These are phyloP conservation scores for Dicorynia guianensis DNA, from an alignment of 306 rosid genomes.

Conservation along the genomic window DNA sequence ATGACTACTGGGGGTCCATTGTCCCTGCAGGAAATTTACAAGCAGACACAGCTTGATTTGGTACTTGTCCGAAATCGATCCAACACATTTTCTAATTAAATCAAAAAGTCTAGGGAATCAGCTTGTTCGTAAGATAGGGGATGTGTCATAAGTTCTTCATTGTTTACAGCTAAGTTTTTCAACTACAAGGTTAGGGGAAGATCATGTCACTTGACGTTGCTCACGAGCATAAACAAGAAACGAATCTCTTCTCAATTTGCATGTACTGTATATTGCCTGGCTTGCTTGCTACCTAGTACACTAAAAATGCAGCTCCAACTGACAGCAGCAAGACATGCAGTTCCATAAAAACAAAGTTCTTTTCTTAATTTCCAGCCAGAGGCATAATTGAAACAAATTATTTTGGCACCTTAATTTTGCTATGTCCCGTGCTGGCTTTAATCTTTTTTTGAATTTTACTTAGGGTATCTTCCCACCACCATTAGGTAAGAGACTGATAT, in stretches of 20 bases:
- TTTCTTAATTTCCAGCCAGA: background rate
- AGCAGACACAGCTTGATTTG: constrained; percentile 32
- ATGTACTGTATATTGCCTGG: constrained; percentile 34
- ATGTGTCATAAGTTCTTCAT: constrained; percentile 42
- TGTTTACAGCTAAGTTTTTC: constrained; percentile 60
- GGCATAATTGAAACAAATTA: background rate
- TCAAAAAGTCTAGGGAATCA: constrained; percentile 23
- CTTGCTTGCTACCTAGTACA: background rate
- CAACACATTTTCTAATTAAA: constrained; percentile 1
- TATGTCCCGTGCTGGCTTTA: no score
- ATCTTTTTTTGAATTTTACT: no score
- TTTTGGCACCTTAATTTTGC: background rate
- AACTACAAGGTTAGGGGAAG: constrained; percentile 39
- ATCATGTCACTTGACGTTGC: constrained; percentile 39
- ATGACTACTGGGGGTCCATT: constrained; percentile 36
- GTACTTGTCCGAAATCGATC: constrained; percentile 44
- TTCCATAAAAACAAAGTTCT: background rate
- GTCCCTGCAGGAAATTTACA: constrained; percentile 49
- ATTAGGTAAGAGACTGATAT: no score
- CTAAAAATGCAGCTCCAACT: background rate
- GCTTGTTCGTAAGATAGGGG: constrained; percentile 46
- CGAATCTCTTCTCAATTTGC: constrained; percentile 27
- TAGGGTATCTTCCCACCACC: no score
- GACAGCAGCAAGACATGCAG: background rate
- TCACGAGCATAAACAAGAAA: constrained; percentile 21